Percentiles rank a stretch among this genome's conserved stretches.
Conservation (phyloP, 345 rosid species). For the Arabidopsis suecica region DNA sequence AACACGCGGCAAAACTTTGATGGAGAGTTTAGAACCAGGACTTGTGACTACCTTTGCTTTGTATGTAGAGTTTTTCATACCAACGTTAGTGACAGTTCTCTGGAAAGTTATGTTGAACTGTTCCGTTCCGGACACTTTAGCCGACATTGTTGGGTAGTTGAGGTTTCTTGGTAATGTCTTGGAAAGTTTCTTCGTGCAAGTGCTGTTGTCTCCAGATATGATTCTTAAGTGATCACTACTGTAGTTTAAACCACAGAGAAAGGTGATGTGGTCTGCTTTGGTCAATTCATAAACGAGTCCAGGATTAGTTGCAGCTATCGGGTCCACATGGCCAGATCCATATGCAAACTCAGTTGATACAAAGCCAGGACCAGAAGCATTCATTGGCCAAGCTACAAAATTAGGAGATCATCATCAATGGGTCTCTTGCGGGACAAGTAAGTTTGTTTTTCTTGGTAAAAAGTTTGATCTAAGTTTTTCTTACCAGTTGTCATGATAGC, state of each 20-base stretch:
- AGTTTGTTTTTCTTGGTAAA: background rate
- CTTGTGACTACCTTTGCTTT: conserved; percentile 32
- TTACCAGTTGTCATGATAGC: conserved; percentile 72
- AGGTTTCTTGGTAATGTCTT: conserved; percentile 42
- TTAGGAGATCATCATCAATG: background rate
- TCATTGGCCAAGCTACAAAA: conserved; percentile 54
- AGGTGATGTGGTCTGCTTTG: conserved; percentile 46
- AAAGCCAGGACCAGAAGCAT: conserved; percentile 32
- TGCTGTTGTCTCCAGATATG: conserved; percentile 48
- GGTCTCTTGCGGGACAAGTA: conserved; percentile 10
- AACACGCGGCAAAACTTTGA: conserved; percentile 49
- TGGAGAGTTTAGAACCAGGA: conserved; percentile 1
- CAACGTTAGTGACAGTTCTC: conserved; percentile 70
- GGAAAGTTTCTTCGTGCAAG: conserved; percentile 37
- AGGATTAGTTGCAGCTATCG: conserved; percentile 51
- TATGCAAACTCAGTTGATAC: conserved; percentile 53
- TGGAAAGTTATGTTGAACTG: conserved; percentile 39
- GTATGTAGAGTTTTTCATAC: conserved; percentile 52
- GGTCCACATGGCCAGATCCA: conserved; percentile 65
- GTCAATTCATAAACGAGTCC: conserved; percentile 50
- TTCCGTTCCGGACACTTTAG: conserved; percentile 9
- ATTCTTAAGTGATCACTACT: conserved; percentile 1
- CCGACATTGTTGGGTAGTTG: conserved; percentile 57
- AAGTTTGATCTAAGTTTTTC: background rate
- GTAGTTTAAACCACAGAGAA: conserved; percentile 57